phyloP scores from a whole-genome alignment of 805 yeast species.

The Maudiozyma bulderi region DNA sequence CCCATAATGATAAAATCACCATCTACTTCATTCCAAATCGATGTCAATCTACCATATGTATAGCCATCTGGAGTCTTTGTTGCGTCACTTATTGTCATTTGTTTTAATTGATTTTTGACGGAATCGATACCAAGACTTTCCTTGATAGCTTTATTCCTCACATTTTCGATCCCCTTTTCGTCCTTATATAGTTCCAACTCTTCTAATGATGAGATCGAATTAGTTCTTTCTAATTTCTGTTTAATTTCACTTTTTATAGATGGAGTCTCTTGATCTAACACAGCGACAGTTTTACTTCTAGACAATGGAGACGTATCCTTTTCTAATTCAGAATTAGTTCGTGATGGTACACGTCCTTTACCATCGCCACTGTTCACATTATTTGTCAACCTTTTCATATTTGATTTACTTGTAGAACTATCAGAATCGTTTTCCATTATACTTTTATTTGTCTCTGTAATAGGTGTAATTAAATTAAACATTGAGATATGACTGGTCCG shows the following conservation, averaged over 20 bases:
- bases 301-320: neutral
- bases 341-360: neutral
- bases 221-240: constrained; percentile 37
- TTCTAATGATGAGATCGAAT: constrained; percentile 49
- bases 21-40: constrained; percentile 49
- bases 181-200: constrained; percentile 51
- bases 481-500: constrained; percentile 4
- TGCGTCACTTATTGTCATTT: constrained; percentile 16
- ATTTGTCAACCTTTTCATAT: neutral
- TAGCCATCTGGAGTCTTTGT: constrained; percentile 21
- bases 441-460: constrained; percentile 7
- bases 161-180: constrained; percentile 52
- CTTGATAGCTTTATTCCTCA: constrained; percentile 60
- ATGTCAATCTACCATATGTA: constrained; percentile 23
- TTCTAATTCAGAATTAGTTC: neutral
- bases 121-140: constrained; percentile 47
- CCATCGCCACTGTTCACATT: neutral
- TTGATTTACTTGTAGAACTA: neutral
- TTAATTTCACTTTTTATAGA: constrained; percentile 13
- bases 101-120: constrained; percentile 17
- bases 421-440: neutral
- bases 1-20: constrained; percentile 80
- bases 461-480: constrained; percentile 3
- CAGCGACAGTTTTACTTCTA: neutral
- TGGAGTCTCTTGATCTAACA: constrained; percentile 3